These are phyloP conservation scores for Prunus yedoensis DNA, from an alignment of 331 rosid genomes.

Conservation along the genomic window DNA sequence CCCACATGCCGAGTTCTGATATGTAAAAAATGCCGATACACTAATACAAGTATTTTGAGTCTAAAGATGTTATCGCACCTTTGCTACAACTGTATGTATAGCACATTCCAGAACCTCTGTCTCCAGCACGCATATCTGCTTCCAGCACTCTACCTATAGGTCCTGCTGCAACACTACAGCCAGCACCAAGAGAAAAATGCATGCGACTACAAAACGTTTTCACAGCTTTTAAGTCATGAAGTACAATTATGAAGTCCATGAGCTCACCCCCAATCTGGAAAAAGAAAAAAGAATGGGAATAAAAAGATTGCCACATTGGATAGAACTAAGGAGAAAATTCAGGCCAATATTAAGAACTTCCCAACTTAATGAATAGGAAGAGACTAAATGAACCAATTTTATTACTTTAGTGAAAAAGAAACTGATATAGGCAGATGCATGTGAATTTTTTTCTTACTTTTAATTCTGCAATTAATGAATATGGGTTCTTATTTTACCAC, in stretches of 20 bases:
- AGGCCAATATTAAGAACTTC: constrained; percentile 2
- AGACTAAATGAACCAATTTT: neutral
- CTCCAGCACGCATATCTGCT: constrained; percentile 96
- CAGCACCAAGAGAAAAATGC: constrained; percentile 97
- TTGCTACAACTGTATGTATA: constrained; percentile 96
- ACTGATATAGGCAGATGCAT: neutral
- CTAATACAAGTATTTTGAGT: neutral
- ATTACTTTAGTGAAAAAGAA: neutral
- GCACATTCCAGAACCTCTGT: constrained; percentile 91
- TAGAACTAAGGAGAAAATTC: neutral
- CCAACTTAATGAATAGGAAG: constrained; percentile 7
- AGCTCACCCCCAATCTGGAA: constrained; percentile 91
- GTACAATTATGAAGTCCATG: constrained; percentile 85
- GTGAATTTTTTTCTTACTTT: neutral
- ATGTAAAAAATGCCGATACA: too few species aligned
- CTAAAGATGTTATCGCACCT: constrained; percentile 43
- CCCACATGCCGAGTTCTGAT: too few species aligned
- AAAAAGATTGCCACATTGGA: constrained; percentile 19
- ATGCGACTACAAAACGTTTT: constrained; percentile 91
- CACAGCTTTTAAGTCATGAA: constrained; percentile 81
- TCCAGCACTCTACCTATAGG: constrained; percentile 89
- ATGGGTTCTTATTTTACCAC: neutral
- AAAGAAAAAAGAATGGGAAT: constrained; percentile 20
- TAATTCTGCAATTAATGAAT: neutral
- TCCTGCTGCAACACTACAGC: constrained; percentile 98